Evolutionary conservation across 2,329 filamentous ascomycete genomes (phyloP).

Genomic region (Phialophora chinensis): DNA sequence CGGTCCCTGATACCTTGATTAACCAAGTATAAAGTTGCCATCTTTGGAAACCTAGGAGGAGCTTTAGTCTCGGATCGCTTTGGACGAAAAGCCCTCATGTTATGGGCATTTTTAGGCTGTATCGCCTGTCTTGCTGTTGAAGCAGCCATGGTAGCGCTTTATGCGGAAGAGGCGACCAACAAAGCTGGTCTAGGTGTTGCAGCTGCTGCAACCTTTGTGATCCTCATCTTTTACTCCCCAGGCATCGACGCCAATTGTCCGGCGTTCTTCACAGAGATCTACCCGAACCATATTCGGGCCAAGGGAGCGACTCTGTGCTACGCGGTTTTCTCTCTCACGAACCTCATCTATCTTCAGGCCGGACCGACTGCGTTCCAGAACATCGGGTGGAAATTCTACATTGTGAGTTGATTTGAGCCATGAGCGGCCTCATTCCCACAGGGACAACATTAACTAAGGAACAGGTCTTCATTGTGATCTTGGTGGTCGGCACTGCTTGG

Average conservation of each 20-base stretch:
- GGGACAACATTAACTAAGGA: not conserved
- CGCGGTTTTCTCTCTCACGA: not conserved
- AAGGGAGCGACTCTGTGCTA: not conserved
- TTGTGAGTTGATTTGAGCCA: conserved; percentile 2
- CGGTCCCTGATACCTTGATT: not conserved
- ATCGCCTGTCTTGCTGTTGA: conserved; percentile 47
- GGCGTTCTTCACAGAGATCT: conserved; percentile 10
- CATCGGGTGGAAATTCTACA: conserved; percentile 13
- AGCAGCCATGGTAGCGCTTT: conserved; percentile 47
- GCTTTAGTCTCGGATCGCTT: conserved; percentile 8
- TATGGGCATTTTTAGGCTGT: conserved; percentile 47
- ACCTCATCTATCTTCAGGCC: conserved; percentile 17
- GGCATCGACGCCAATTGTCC: not conserved
- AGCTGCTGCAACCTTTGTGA: conserved; percentile 49
- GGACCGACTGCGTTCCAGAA: conserved; percentile 12
- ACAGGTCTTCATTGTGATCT: conserved; percentile 27
- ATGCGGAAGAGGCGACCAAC: conserved; percentile 41
- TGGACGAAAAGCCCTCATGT: conserved; percentile 22
- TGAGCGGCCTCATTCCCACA: not conserved
- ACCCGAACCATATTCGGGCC: conserved; percentile 11
- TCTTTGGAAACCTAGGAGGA: not conserved
- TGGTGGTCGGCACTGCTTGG: conserved; percentile 1
- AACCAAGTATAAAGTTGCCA: too few relatives aligned
- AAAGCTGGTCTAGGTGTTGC: conserved; percentile 42
- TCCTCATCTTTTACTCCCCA: conserved; percentile 49